Base-by-base conservation (phyloP, 129 eudicot genomes). In the Flaveria sonorensis region DNA sequence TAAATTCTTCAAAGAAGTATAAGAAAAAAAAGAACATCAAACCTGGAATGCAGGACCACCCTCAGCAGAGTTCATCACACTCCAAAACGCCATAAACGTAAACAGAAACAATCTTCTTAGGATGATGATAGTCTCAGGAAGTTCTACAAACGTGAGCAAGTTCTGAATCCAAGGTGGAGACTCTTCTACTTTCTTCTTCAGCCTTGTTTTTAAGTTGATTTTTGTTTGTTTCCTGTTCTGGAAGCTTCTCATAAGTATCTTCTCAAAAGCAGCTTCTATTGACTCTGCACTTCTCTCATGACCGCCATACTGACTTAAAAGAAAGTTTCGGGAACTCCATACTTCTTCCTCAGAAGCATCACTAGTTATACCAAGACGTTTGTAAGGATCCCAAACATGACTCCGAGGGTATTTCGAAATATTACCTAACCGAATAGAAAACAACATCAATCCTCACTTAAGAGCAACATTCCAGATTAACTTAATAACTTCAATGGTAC, bases 21-120 rank as follows among this genome's bases (percentile, higher is more conserved):
- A 39, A 2, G 59, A 13, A 42, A 45, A 45, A 10, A n/a, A 53
- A 73, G 18, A 73, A 39, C 83, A 71, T 20, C 86, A 81, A 71
- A 93, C 98, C 98, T 93, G 98, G 85, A 93, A 93, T 50, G 98
- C 97, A 50, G 97, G 98, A 23, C 98, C 98, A 81, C 87, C 89
- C 79, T 93, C 97, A 32, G 93, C 93, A 77, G 98, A 87, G 72
- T 89, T 90, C 88, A 90, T 85, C 26, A 93, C 89, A 86, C 98
- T 90, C 98, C 98, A 90, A 64, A 84, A 81, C 1, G 96, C 98
- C 96, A 93, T 93, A 65, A 93, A 93, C 51, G 86, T 74, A 81
- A 93, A 93, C 26, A 93, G 85, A 86, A 93, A 93, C 69, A 90
- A 51, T 82, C 98, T 85, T 87, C 97, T 86, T 20, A 90, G 84